These are phyloP conservation scores for Chamaecrista fasciculata DNA, from an alignment of 306 rosid genomes.

Conservation along the genomic window DNA sequence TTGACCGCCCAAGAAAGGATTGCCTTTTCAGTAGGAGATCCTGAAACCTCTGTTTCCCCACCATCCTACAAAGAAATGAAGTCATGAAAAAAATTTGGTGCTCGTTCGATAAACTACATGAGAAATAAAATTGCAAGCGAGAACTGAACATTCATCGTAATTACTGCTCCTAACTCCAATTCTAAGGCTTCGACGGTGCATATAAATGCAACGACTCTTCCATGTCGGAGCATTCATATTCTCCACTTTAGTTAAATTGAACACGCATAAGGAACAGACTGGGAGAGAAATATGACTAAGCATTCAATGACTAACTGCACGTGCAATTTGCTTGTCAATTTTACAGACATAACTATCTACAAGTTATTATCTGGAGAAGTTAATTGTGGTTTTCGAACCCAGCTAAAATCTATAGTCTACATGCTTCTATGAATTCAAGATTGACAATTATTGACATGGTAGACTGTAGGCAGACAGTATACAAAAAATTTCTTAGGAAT, in stretches of 20 bases:
- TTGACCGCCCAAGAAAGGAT: slow-evolving; percentile 87
- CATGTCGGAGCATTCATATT: not conserved
- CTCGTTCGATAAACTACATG: slow-evolving; percentile 3
- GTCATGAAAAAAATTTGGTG: slow-evolving; percentile 22
- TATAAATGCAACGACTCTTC: not conserved
- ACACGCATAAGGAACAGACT: not conserved
- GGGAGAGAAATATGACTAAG: not conserved
- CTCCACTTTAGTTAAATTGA: slow-evolving; percentile 2
- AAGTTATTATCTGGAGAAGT: not conserved
- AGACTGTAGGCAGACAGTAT: not conserved
- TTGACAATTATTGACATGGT: not conserved
- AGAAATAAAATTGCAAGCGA: not conserved
- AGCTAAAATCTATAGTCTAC: not conserved
- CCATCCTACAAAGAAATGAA: slow-evolving; percentile 59
- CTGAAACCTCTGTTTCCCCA: slow-evolving; percentile 64
- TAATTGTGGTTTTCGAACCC: not conserved
- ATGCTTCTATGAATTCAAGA: not conserved
- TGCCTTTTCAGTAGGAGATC: slow-evolving; percentile 99
- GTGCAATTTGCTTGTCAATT: not conserved
- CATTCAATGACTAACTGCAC: not conserved
- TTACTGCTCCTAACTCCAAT: not conserved
- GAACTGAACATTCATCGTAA: slow-evolving; percentile 3
- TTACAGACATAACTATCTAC: not conserved
- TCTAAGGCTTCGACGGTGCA: not conserved
- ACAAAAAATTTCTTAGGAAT: not conserved